Evolutionary conservation across 441 rosid genomes (phyloP).

Genomic region (Hypseocharis bilobata): DNA sequence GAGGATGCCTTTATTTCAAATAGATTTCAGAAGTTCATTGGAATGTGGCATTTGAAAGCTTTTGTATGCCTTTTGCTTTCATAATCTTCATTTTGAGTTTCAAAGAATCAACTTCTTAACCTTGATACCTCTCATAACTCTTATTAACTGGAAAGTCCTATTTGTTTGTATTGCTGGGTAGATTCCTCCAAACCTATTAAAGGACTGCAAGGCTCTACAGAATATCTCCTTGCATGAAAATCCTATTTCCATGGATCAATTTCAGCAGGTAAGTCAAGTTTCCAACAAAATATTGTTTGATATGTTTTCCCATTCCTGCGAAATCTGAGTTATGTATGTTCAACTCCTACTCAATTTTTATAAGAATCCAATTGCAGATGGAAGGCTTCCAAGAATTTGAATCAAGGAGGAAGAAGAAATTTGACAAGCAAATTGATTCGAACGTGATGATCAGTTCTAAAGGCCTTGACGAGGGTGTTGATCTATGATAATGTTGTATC

Average conservation of each 20-base stretch:
- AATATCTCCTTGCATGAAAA: constrained; percentile 71
- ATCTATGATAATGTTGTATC: constrained; percentile 32
- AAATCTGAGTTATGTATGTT: background rate
- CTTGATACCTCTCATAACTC: background rate
- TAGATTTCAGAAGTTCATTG: too few species aligned
- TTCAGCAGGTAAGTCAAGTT: constrained; percentile 58
- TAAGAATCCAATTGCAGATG: constrained; percentile 38
- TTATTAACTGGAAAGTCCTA: too few species aligned
- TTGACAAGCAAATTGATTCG: constrained; percentile 90
- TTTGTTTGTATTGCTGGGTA: constrained; percentile 25
- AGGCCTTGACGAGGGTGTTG: constrained; percentile 89
- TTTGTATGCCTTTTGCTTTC: background rate
- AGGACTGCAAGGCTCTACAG: constrained; percentile 80
- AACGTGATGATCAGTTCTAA: constrained; percentile 87
- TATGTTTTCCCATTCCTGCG: background rate
- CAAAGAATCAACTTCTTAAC: background rate
- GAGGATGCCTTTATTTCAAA: too few species aligned
- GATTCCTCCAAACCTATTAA: constrained; percentile 68
- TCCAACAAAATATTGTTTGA: background rate
- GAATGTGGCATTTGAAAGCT: too few species aligned
- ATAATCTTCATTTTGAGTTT: background rate
- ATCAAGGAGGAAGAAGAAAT: constrained; percentile 81
- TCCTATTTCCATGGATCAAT: constrained; percentile 84
- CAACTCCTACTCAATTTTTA: background rate
- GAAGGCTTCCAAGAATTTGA: constrained; percentile 82